Base-by-base conservation (phyloP, 805 yeast genomes). In the Huiozyma sinensis region DNA sequence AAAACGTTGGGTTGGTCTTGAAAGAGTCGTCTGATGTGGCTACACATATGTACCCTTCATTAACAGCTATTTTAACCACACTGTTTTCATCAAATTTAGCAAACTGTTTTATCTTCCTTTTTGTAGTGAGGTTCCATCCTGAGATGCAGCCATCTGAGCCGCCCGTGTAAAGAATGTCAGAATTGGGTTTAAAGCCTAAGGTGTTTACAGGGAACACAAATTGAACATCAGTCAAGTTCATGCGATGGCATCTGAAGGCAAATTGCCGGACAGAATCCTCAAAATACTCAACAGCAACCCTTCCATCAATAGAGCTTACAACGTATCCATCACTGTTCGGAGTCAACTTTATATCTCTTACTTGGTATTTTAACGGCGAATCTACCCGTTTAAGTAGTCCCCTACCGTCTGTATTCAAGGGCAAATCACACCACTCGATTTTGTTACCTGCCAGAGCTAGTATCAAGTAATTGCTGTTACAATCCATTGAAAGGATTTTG, bases 81-180 rank as follows among this genome's bases (percentile, higher is more conserved):
- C 75, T 66, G n/a, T 61, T 62, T 24, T 54, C 54, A 28, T 69
- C 69, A 13, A 70, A 55, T 31, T 72, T 69, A 0, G 88, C 81
- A 63, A 77, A 79, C 44, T 79, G 83, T 61, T 80, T 79, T 44
- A 89, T 71, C 50, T 95, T 74, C 57, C 83, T 87, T 57, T 79
- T 76, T 29, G 89, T 76, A 47, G 78, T 83, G 58, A 86, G 79
- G 59, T 88, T 96, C 97, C 97, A 90, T 58, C 82, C 73, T 53
- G 86, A 79, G 54, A 88, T 82, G 38, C 84, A 73, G 8, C 95
- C 95, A 64, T 90, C 97, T 2, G 92, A 74, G 1, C 97, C 97
- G 2, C 94, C 95, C 1, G 97, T 89, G 46, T 79, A 77, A 55
- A 90, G 75, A 1, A 94, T 83, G 12, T 86, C 84, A 57, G 75